Percentiles rank a stretch among this genome's conserved stretches.
These are phyloP conservation scores for Coprinopsis cinerea DNA, from an alignment of 768 basidiomycete species.

Conservation along the genomic window DNA sequence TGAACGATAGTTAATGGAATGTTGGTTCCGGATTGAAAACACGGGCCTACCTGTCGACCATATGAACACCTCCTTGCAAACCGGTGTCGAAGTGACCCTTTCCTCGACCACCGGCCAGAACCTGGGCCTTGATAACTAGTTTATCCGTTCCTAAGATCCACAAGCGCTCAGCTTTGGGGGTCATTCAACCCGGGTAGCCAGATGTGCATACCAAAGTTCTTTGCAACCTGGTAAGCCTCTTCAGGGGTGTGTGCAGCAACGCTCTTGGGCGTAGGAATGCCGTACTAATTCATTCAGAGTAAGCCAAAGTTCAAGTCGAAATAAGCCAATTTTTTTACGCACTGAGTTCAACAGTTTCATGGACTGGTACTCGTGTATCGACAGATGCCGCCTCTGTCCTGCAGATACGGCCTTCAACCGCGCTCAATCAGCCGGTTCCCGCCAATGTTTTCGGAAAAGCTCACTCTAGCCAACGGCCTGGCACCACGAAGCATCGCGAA, in stretches of 20 bases:
- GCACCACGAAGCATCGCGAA: slow-evolving; percentile 63
- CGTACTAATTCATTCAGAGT: slow-evolving; percentile 56
- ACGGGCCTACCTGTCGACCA: slow-evolving; percentile 67
- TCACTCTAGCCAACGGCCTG: slow-evolving; percentile 57
- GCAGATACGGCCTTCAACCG: slow-evolving; percentile 54
- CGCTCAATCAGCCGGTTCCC: neutral
- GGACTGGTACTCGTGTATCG: slow-evolving; percentile 98
- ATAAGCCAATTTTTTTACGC: slow-evolving; percentile 15
- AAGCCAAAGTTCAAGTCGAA: neutral
- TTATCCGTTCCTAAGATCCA: slow-evolving; percentile 51
- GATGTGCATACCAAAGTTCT: slow-evolving; percentile 67
- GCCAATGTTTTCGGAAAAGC: slow-evolving; percentile 14
- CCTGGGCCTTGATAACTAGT: slow-evolving; percentile 98
- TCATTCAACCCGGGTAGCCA: slow-evolving; percentile 7
- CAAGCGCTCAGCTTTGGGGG: neutral
- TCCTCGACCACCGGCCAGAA: slow-evolving; percentile 96
- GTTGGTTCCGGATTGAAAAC: neutral
- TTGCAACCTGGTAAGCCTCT: slow-evolving; percentile 86
- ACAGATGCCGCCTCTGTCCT: slow-evolving; percentile 86
- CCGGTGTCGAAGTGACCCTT: slow-evolving; percentile 97
- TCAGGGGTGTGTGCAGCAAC: slow-evolving; percentile 80
- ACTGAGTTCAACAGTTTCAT: slow-evolving; percentile 93
- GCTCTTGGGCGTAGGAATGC: slow-evolving; percentile 91
- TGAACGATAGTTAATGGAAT: slow-evolving; percentile 20
- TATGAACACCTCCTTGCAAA: slow-evolving; percentile 95